Percentiles rank a stretch among this genome's conserved stretches.
Conservation (phyloP, 2,329 filamentous ascomycete genomes). For the Camillea tinctor region DNA sequence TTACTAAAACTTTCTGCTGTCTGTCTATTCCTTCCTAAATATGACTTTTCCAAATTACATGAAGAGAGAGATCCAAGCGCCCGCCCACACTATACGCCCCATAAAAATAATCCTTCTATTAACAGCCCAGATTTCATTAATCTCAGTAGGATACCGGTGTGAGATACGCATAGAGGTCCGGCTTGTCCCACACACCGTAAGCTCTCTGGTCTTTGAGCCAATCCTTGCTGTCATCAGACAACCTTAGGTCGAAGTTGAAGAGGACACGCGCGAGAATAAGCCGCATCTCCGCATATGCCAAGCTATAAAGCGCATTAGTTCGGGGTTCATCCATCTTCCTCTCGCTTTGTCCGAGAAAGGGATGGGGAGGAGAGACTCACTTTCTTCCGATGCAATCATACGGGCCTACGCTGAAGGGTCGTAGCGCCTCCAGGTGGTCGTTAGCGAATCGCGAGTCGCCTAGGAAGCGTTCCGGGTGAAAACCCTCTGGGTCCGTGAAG, state of each 20-base stretch:
- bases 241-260: conserved; percentile 47
- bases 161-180: conserved; percentile 32
- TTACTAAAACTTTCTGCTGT: too few relatives aligned
- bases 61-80: too few relatives aligned
- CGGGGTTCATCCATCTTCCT: neutral
- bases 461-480: conserved; percentile 49
- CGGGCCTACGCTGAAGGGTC: conserved; percentile 49
- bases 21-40: too few relatives aligned
- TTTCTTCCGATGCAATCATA: conserved; percentile 51
- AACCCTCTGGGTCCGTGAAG: conserved; percentile 45
- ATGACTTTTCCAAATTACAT: too few relatives aligned
- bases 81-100: too few relatives aligned
- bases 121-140: neutral
- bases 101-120: neutral
- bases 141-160: neutral
- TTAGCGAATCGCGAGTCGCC: conserved; percentile 36
- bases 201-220: conserved; percentile 41
- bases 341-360: neutral
- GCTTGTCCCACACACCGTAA: conserved; percentile 43
- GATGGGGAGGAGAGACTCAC: conserved; percentile 32
- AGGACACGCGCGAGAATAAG: conserved; percentile 47
- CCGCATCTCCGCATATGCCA: conserved; percentile 51
- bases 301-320: conserved; percentile 28
- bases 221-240: conserved; percentile 35
- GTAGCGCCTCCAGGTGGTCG: conserved; percentile 44